A percentile compares a stretch with the other conserved stretches of the same genome.
phyloP scores from a whole-genome alignment of 129 eudicot species.

The Heracleum sosnowskyi region DNA sequence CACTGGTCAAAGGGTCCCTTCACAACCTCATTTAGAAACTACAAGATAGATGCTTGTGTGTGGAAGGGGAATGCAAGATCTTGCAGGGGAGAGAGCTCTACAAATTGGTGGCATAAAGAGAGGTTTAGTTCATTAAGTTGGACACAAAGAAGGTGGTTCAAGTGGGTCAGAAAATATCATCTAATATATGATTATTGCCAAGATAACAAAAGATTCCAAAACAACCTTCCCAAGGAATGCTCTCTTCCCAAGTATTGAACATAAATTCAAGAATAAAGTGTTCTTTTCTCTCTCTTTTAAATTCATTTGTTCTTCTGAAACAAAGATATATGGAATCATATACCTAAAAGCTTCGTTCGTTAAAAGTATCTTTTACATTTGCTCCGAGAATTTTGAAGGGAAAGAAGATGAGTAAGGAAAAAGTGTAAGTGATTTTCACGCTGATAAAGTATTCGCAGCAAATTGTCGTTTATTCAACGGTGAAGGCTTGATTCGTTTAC shows the following conservation, averaged over 20 bases:
- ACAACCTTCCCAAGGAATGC: slow-evolving; percentile 76
- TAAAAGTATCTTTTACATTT: slow-evolving; percentile 6
- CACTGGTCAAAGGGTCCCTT: slow-evolving; percentile 77
- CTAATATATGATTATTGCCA: slow-evolving; percentile 74
- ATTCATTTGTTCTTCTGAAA: slow-evolving; percentile 6
- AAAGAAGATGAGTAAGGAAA: too few relatives aligned
- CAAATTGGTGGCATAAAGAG: slow-evolving; percentile 77
- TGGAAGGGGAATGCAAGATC: slow-evolving; percentile 74
- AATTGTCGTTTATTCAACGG: too few relatives aligned
- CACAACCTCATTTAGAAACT: slow-evolving; percentile 49
- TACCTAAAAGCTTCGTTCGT: not conserved
- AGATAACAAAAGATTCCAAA: slow-evolving; percentile 58
- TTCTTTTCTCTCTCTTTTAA: slow-evolving; percentile 15
- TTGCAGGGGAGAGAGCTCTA: slow-evolving; percentile 44
- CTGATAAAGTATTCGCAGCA: too few relatives aligned
- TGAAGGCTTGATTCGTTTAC: too few relatives aligned
- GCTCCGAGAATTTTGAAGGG: too few relatives aligned
- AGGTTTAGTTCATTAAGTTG: slow-evolving; percentile 47
- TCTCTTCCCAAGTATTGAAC: slow-evolving; percentile 60
- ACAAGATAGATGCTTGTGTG: slow-evolving; percentile 62
- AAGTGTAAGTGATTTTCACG: too few relatives aligned
- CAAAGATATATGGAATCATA: not conserved
- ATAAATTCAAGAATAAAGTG: not conserved
- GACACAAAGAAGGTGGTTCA: slow-evolving; percentile 64
- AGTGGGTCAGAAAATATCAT: slow-evolving; percentile 70